These are phyloP conservation scores for Ramaria rubella DNA, from an alignment of 768 basidiomycete species.

Conservation along the genomic window DNA sequence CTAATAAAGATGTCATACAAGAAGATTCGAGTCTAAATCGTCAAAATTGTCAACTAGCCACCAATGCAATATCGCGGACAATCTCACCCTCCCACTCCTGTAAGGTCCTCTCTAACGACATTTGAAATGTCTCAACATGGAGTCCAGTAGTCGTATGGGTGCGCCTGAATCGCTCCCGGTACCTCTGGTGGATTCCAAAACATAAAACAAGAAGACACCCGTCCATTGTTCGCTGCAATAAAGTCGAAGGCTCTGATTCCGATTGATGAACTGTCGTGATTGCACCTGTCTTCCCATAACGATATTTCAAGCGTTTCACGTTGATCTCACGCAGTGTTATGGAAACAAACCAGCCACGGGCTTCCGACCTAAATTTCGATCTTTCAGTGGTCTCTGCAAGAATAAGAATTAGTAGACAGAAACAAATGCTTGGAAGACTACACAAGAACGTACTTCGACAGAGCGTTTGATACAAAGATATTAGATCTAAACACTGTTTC, in stretches of 20 bases:
- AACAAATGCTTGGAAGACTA: too few species aligned
- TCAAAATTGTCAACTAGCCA: not conserved
- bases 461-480: not conserved
- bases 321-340: not conserved
- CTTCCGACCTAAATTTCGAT: not conserved
- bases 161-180: not conserved
- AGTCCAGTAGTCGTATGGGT: not conserved
- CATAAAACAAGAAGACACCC: not conserved
- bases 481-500: not conserved
- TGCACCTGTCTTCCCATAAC: not conserved
- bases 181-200: not conserved
- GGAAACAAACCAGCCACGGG: not conserved
- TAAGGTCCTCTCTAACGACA: not conserved
- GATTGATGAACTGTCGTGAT: not conserved
- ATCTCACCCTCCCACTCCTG: not conserved
- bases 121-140: not conserved
- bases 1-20: not conserved
- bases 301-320: not conserved
- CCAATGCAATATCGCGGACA: not conserved
- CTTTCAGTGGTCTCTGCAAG: not conserved
- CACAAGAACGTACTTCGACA: too few species aligned
- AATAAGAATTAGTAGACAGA: not conserved
- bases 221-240: not conserved
- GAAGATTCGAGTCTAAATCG: not conserved
- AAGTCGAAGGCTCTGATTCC: not conserved